Percentiles rank a stretch among this genome's conserved stretches.
Evolutionary conservation across 2,329 filamentous ascomycete genomes (phyloP).

Genomic region (Rachicladosporium sp.): DNA sequence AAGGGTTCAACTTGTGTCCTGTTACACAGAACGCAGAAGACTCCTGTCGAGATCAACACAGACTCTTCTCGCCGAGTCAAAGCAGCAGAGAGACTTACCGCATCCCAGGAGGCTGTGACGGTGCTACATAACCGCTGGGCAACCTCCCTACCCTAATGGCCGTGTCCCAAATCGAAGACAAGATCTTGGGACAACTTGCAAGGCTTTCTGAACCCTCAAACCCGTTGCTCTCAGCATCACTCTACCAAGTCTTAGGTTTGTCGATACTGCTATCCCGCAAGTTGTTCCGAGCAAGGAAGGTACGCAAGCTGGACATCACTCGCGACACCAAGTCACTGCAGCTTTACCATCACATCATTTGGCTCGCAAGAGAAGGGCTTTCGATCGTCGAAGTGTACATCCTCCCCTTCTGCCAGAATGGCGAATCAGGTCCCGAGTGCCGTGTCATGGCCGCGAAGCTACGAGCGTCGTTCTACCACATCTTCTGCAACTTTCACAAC

Average conservation of each 20-base stretch:
- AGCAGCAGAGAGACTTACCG: too few species aligned
- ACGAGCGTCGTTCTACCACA: conserved; percentile 87
- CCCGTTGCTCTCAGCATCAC: conserved; percentile 63
- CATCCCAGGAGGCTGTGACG: too few species aligned
- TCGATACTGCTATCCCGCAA: conserved; percentile 79
- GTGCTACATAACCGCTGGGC: conserved; percentile 3
- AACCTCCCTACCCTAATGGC: conserved; percentile 51
- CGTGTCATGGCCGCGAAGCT: conserved; percentile 87
- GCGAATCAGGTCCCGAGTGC: conserved; percentile 61
- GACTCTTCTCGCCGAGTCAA: too few species aligned
- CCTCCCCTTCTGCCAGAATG: conserved; percentile 58
- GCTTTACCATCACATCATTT: conserved; percentile 83
- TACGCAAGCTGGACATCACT: conserved; percentile 70
- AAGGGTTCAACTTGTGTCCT: too few species aligned
- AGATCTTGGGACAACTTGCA: conserved; percentile 84
- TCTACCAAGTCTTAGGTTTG: conserved; percentile 84
- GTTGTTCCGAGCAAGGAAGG: conserved; percentile 68
- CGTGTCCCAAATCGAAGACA: conserved; percentile 93
- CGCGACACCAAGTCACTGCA: conserved; percentile 67
- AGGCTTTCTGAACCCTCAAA: conserved; percentile 66
- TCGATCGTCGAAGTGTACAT: conserved; percentile 78
- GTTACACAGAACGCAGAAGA: too few species aligned
- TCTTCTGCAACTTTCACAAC: conserved; percentile 94
- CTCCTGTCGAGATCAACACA: too few species aligned
- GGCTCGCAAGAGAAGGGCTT: conserved; percentile 85